A percentile compares a stretch with the other conserved stretches of the same genome.
Evolutionary conservation across 2,329 filamentous ascomycete species (phyloP).

Genomic region (Endoconidiophora polonica): DNA sequence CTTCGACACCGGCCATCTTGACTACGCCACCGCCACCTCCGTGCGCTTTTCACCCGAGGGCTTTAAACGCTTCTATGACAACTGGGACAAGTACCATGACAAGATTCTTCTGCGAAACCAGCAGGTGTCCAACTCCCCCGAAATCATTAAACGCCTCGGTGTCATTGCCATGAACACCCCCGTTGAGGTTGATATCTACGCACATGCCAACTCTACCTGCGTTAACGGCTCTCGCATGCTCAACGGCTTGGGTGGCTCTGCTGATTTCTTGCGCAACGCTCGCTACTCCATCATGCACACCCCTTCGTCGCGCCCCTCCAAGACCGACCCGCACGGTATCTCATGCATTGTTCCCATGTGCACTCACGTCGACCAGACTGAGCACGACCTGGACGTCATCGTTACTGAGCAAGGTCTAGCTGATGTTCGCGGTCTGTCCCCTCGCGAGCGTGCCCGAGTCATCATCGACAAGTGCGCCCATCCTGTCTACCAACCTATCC

Average conservation of each 20-base stretch:
- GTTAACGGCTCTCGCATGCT: conserved; percentile 82
- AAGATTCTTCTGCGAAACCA: conserved; percentile 80
- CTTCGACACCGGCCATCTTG: conserved; percentile 72
- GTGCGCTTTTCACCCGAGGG: conserved; percentile 84
- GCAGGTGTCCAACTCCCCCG: conserved; percentile 74
- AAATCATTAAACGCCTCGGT: conserved; percentile 75
- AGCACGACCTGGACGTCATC: conserved; percentile 80
- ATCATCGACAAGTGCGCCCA: conserved; percentile 81
- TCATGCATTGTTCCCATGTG: conserved; percentile 87
- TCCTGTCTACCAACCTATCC: conserved; percentile 67
- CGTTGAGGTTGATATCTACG: conserved; percentile 88
- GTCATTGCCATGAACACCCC: conserved; percentile 93
- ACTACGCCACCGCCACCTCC: conserved; percentile 79
- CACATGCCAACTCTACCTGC: conserved; percentile 79
- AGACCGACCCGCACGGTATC: conserved; percentile 67
- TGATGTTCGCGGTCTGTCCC: conserved; percentile 67
- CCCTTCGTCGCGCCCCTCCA: conserved; percentile 61
- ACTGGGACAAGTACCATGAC: conserved; percentile 63
- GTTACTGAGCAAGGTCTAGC: conserved; percentile 64
- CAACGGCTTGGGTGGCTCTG: conserved; percentile 67
- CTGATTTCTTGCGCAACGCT: conserved; percentile 61
- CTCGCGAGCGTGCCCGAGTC: conserved; percentile 62
- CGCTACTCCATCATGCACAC: conserved; percentile 94
- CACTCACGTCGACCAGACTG: conserved; percentile 83
- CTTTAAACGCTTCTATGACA: conserved; percentile 79